phyloP scores from a whole-genome alignment of 345 rosid species.

The Linum lewisii region DNA sequence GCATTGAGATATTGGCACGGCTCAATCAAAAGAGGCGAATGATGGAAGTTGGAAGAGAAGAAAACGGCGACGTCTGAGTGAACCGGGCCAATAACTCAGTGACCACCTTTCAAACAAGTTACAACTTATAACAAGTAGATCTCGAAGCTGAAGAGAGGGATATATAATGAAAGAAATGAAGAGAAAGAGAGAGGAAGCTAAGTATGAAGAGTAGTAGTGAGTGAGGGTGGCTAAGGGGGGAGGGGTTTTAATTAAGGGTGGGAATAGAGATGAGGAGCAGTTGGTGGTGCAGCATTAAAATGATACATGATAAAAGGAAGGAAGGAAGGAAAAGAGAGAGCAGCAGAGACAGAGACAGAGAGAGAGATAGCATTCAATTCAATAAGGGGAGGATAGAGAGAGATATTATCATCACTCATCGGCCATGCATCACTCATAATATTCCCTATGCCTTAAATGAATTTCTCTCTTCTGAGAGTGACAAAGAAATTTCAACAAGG shows the following conservation, averaged over 20 bases:
- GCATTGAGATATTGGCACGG: constrained; percentile 95
- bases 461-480: too few relatives aligned
- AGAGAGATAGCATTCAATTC: too few relatives aligned
- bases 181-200: neutral
- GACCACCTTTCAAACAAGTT: neutral
- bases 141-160: neutral
- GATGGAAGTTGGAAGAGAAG: neutral
- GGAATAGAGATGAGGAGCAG: too few relatives aligned
- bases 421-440: too few relatives aligned
- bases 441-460: neutral
- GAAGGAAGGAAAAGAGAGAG: too few relatives aligned
- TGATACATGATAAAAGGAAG: too few relatives aligned
- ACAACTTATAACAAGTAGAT: neutral
- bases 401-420: too few relatives aligned
- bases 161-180: neutral
- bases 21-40: constrained; percentile 53
- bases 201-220: neutral
- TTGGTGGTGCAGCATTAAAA: neutral
- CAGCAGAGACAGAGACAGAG: too few relatives aligned
- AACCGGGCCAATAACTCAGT: neutral
- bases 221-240: neutral
- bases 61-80: neutral
- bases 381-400: too few relatives aligned
- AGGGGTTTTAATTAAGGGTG: neutral
- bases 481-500: too few relatives aligned